Base-by-base conservation (phyloP, 768 basidiomycete species). In the Lentinus tigrinus region DNA sequence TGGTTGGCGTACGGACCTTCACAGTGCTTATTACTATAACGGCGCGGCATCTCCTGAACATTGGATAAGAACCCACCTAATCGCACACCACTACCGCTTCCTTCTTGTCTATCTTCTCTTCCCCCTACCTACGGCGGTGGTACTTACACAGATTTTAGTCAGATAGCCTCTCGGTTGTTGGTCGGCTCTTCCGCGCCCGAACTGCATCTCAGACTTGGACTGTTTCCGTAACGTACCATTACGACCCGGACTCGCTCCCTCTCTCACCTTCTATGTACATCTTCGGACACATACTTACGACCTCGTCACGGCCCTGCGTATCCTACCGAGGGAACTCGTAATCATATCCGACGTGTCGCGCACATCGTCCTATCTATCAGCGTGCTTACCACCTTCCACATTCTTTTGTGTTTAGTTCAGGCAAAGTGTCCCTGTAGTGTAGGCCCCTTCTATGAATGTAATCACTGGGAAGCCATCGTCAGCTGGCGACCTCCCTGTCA, bases 331-430 rank as follows among this genome's bases (percentile, higher is more conserved):
- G 23, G 46, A 47, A 3, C 6, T 3, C 24, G 21, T 47, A 47
- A 47, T 47, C 8, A 21, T 21, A n/a, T 21, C n/a, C 14, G 4
- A n/a, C 17, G 8, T 17, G 7, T n/a, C 9, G 21, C 40, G 21
- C 19, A 38, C 37, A 10, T 37, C 23, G 31, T 28, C n/a, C 24
- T 9, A 10, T 23, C 23, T 24, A 53, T 31, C 40, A 31, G 31
- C 26, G 58, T 59, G 58, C 58, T 59, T 59, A 59, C 58, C 58
- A 59, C 58, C 40, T 26, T 21, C 17, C 27, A 24, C 23, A 23
- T 24, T 47, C 46, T 23, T 26, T 47, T 21, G 10, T 6, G 19
- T n/a, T 42, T 16, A 6, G 40, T 7, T 42, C 40, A 16, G 40
- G n/a, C 14, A 6, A 16, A 42, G 17, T 16, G 8, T 7, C 16